Evolutionary conservation across 441 rosid species (phyloP), one percentile per base, ranked within the genome.

Genomic region (Lepidium campestre): DNA sequence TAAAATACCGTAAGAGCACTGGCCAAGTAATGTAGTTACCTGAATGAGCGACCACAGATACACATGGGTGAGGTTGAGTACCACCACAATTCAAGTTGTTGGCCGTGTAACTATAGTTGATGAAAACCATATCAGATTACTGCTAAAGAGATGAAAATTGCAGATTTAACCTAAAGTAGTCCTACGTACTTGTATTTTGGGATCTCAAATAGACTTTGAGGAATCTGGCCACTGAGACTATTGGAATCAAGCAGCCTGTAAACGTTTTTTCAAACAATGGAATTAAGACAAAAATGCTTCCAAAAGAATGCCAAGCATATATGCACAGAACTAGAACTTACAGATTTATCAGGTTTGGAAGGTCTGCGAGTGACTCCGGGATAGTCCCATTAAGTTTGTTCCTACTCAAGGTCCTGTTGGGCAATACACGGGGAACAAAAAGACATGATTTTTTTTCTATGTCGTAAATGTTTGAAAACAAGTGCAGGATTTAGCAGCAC

Each of bases 241-340:
- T 91, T 93, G 10, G 89, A 89, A 71, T 81, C 83, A 27, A 93
- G 90, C 47, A 76, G 86, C 70, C 99, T 93, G 95, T 80, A 83
- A 65, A 76, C 13, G 57, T 52, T 58, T 54, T 57, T 48, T 40
- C 65, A 65, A 47, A 62, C 35, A 11, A 57, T 42, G 50, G 8
- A 31, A 55, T 52, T 23, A 74, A 67, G 70, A 76, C 50, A 45
- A 62, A 42, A 75, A 57, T 22, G 19, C 8, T n/a, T 27, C 3
- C 0, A 31, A 62, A 32, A 31, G 49, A 32, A 48, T 35, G 10
- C 20, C 52, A 39, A 54, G 36, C 32, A 59, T 7, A 72, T 20
- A 65, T 35, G 13, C 31, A 14, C 10, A 65, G 22, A 56, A 57
- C 4, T 27, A 19, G 13, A 31, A 42, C 96, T 78, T 77, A 93